Base-by-base conservation (phyloP, 148 eudicot species). In the Salicornia ramosissima region DNA sequence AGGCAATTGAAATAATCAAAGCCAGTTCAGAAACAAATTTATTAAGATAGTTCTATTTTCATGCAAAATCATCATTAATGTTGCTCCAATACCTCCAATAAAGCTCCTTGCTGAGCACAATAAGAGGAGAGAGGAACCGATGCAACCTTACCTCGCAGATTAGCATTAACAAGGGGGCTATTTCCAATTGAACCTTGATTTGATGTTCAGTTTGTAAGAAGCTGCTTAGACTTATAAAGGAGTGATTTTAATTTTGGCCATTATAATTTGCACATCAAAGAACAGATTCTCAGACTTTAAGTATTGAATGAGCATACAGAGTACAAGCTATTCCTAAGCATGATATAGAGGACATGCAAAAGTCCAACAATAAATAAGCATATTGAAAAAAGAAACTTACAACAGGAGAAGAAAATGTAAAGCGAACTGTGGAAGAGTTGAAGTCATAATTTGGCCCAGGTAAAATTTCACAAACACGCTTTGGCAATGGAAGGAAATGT, bases 361-460 rank as follows among this genome's bases (percentile, higher is more conserved):
- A n/a, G n/a, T n/a, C n/a, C n/a, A n/a, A n/a, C n/a, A n/a, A n/a
- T n/a, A n/a, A 36, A 36, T 36, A 36, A 3, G 8, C 8, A 36
- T 36, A 31, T 68, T 51, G 26, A 52, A 29, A 21, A 15, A 24
- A 12, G 16, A n/a, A 66, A 60, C 84, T 66, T 91, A 93, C 98
- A 95, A 93, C 85, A 9, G 95, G 98, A 26, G 98, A 85, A 52
- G 90, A 87, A 75, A 90, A 75, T 43, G 92, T 88, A 71, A 88
- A 88, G 76, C 96, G 95, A 88, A 93, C 77, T 39, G 75, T 84
- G 71, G 89, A 87, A 28, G 98, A 90, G 70, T 84, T 71, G 77
- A 77, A 93, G 71, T 93, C 96, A 80, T 90, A 90, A 81, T 90
- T 93, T 63, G 96, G 77, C 62, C 96, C 98, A 8, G 98, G 87